A percentile compares a stretch with the other conserved stretches of the same genome.
Conservation (phyloP, 2,329 filamentous ascomycete species). For the Cryoendolithus antarcticus region DNA sequence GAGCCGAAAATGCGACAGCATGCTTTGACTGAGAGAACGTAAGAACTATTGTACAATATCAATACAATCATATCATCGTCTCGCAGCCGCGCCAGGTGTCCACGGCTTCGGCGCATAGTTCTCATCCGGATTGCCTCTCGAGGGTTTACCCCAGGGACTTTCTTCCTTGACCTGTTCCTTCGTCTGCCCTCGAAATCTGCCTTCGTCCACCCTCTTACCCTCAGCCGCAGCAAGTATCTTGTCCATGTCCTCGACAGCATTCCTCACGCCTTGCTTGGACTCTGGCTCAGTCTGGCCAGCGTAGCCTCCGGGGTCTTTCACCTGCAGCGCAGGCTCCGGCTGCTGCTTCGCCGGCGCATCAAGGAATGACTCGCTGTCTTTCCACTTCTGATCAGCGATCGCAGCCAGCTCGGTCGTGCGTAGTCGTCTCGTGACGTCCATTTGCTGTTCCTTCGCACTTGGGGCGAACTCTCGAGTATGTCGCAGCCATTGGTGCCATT, state of each 20-base stretch:
- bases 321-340: slow-evolving; percentile 32
- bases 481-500: slow-evolving; percentile 59
- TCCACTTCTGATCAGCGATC: slow-evolving; percentile 50
- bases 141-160: slow-evolving; percentile 29
- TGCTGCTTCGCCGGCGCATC: slow-evolving; percentile 42
- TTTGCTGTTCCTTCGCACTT: slow-evolving; percentile 44
- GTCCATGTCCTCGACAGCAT: slow-evolving; percentile 19
- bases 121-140: slow-evolving; percentile 28
- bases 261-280: slow-evolving; percentile 19
- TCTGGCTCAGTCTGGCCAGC: slow-evolving; percentile 22
- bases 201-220: slow-evolving; percentile 20
- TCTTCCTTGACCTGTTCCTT: neutral
- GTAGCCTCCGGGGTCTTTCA: slow-evolving; percentile 30
- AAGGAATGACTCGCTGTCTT: slow-evolving; percentile 44
- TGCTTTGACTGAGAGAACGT: too few relatives aligned
- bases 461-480: slow-evolving; percentile 46
- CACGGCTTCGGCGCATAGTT: slow-evolving; percentile 36
- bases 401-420: slow-evolving; percentile 47
- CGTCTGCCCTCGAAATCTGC: slow-evolving; percentile 15
- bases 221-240: slow-evolving; percentile 20
- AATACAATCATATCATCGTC: slow-evolving; percentile 13
- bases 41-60: slow-evolving; percentile 1
- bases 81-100: slow-evolving; percentile 29
- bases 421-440: slow-evolving; percentile 44
- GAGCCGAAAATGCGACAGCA: too few relatives aligned